Conservation (phyloP, 140 eudicot species). For the Senecio squalidus region DNA sequence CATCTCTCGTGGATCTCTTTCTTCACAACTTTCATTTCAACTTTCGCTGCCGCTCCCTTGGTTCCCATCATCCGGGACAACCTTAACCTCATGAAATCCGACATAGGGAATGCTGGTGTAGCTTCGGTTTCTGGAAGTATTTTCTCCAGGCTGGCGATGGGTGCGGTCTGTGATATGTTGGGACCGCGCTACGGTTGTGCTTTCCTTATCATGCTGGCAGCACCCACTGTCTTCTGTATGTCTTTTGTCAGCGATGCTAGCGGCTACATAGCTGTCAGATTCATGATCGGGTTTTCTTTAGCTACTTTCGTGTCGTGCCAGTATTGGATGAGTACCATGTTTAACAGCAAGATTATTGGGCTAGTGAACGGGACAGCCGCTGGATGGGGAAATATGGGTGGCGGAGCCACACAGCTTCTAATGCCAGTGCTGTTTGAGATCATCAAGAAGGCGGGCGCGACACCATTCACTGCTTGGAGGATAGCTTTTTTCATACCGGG, state of each 20-base stretch:
- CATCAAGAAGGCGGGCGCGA: constrained; percentile 24
- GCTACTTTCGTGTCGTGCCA: constrained; percentile 82
- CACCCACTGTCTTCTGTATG: constrained; percentile 70
- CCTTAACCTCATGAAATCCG: constrained; percentile 44
- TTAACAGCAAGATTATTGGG: constrained; percentile 59
- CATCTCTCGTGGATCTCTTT: constrained; percentile 67
- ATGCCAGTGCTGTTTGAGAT: constrained; percentile 35
- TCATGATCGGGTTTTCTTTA: constrained; percentile 67
- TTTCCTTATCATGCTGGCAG: constrained; percentile 53
- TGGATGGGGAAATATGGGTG: constrained; percentile 86
- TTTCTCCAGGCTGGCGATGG: constrained; percentile 67
- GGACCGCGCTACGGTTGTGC: constrained; percentile 75
- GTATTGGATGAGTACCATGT: constrained; percentile 84
- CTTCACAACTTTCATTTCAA: constrained; percentile 64
- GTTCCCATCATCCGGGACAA: constrained; percentile 77
- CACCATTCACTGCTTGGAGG: constrained; percentile 36
- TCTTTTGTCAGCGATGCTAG: constrained; percentile 42
- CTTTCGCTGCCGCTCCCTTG: constrained; percentile 75
- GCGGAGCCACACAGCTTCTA: constrained; percentile 45
- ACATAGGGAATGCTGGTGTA: constrained; percentile 71
- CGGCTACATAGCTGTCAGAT: constrained; percentile 53
- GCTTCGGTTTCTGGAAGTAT: constrained; percentile 74
- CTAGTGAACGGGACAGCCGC: constrained; percentile 65
- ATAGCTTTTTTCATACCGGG: constrained; percentile 37
- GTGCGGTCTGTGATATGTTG: constrained; percentile 60